Percentiles rank a stretch among this genome's conserved stretches.
These are phyloP conservation scores for Rhodamnia argentea DNA, from an alignment of 345 rosid species.

Conservation along the genomic window DNA sequence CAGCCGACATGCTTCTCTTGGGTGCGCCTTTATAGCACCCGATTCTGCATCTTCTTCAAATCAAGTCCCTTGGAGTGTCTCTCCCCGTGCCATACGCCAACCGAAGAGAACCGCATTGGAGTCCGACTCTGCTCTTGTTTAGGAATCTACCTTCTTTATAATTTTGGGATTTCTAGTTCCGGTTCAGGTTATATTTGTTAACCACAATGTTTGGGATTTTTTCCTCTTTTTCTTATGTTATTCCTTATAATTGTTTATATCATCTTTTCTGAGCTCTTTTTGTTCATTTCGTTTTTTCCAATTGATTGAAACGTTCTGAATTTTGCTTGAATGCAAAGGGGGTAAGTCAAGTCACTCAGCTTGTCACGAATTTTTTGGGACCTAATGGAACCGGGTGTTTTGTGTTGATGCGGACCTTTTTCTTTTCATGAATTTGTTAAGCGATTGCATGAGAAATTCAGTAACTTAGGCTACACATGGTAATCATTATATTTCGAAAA, in stretches of 20 bases:
- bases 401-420: not conserved
- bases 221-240: not conserved
- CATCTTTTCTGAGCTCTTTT: not conserved
- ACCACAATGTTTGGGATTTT: not conserved
- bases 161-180: not conserved
- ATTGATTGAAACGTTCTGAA: not conserved
- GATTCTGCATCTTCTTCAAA: no score
- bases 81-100: no score
- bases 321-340: constrained; percentile 9
- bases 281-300: not conserved
- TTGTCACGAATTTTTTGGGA: not conserved
- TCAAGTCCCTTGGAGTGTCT: not conserved
- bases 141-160: no score
- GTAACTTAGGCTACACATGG: no score
- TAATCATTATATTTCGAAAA: no score
- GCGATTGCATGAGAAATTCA: not conserved
- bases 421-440: not conserved
- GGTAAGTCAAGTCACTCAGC: not conserved
- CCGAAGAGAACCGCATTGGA: no score
- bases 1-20: no score
- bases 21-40: no score
- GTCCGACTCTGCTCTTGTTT: no score
- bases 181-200: not conserved
- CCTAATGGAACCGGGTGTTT: not conserved
- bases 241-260: not conserved